Evolutionary conservation across 306 rosid genomes (phyloP).

Genomic region (Abrus precatorius): DNA sequence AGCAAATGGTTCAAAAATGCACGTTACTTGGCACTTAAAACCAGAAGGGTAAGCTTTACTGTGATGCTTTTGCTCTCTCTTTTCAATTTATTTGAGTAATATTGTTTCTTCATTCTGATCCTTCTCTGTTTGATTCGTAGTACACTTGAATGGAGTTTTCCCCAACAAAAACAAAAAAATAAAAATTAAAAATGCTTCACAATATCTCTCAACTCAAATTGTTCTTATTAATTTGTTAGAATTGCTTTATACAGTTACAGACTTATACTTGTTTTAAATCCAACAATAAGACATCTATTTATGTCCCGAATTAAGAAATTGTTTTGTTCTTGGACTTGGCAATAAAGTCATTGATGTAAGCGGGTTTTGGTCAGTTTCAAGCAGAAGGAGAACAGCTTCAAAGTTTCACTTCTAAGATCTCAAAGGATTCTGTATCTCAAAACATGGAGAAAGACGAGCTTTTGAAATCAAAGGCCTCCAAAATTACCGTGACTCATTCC

Average conservation of each 20-base stretch:
- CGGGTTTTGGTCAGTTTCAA: conserved; percentile 55
- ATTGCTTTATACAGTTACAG: too few relatives aligned
- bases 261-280: too few relatives aligned
- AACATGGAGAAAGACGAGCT: conserved; percentile 51
- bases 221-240: too few relatives aligned
- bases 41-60: conserved; percentile 72
- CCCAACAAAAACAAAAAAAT: background rate
- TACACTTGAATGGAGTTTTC: conserved; percentile 6
- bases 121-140: conserved; percentile 18
- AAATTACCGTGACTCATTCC: conserved; percentile 44
- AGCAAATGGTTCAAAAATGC: conserved; percentile 99
- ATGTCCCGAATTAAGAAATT: background rate
- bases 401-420: conserved; percentile 46
- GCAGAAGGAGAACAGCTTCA: conserved; percentile 53
- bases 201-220: too few relatives aligned
- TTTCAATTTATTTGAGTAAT: background rate
- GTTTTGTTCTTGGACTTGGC: conserved; percentile 31
- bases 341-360: background rate
- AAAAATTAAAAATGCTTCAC: background rate
- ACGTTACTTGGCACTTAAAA: conserved; percentile 83
- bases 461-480: conserved; percentile 53
- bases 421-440: conserved; percentile 56
- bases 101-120: conserved; percentile 2
- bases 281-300: too few relatives aligned
- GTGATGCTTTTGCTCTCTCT: conserved; percentile 10